A percentile compares a stretch with the other conserved stretches of the same genome.
These are phyloP conservation scores for Entomortierella parvispora DNA, from an alignment of 192 early-diverging fungal genomes.

Conservation along the genomic window DNA sequence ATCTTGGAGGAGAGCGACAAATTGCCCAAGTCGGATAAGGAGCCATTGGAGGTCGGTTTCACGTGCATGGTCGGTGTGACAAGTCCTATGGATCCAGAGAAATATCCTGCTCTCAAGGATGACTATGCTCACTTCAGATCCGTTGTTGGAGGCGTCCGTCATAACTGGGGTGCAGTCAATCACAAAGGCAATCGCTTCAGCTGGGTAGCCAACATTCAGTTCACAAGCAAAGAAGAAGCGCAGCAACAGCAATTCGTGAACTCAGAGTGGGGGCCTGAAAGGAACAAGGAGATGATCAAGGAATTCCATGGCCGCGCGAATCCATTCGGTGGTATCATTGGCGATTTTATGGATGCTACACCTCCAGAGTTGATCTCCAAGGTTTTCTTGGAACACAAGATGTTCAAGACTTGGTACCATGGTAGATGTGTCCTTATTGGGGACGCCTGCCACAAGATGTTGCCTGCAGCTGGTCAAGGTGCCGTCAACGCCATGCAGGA, in stretches of 20 bases:
- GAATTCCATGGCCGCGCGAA: no score
- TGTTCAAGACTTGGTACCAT: slow-evolving; percentile 39
- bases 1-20: slow-evolving; percentile 1
- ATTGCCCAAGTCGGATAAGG: slow-evolving; percentile 16
- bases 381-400: slow-evolving; percentile 32
- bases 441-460: slow-evolving; percentile 4
- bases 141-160: slow-evolving; percentile 9
- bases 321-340: no score
- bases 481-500: slow-evolving; percentile 29
- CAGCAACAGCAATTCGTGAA: slow-evolving; percentile 13
- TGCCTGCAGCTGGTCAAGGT: not conserved
- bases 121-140: slow-evolving; percentile 8
- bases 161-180: slow-evolving; percentile 9
- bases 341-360: slow-evolving; percentile 3
- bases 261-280: slow-evolving; percentile 28
- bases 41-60: slow-evolving; percentile 10
- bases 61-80: slow-evolving; percentile 20
- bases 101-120: slow-evolving; percentile 25
- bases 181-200: slow-evolving; percentile 23
- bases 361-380: slow-evolving; percentile 26
- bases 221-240: slow-evolving; percentile 2
- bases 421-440: slow-evolving; percentile 24
- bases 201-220: slow-evolving; percentile 6
- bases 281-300: not conserved
- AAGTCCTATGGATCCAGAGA: slow-evolving; percentile 1